Evolutionary conservation across 2,329 filamentous ascomycete genomes (phyloP).

Genomic region (Seiridium unicorne): DNA sequence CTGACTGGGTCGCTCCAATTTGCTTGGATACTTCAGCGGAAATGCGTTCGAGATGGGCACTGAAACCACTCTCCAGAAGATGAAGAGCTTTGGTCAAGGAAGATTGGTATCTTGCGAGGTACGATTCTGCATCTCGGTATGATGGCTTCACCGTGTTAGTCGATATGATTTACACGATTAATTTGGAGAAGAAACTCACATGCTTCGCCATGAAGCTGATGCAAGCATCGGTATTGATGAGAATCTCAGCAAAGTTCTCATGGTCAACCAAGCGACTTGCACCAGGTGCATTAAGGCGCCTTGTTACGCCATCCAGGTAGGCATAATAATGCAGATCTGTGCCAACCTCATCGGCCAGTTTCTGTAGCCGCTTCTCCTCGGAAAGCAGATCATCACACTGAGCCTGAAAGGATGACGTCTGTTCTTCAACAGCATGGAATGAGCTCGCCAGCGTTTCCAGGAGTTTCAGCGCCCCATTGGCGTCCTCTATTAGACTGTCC

Average conservation of each 20-base stretch:
- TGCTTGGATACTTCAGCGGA: slow-evolving; percentile 55
- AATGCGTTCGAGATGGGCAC: slow-evolving; percentile 48
- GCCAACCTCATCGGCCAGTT: slow-evolving; percentile 79
- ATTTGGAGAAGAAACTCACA: slow-evolving; percentile 46
- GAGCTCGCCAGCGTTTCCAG: slow-evolving; percentile 79
- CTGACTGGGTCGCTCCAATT: slow-evolving; percentile 53
- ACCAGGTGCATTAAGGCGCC: slow-evolving; percentile 87
- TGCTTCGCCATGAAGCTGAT: slow-evolving; percentile 89
- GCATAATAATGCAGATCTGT: slow-evolving; percentile 93
- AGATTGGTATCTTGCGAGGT: slow-evolving; percentile 82
- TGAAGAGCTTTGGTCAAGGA: slow-evolving; percentile 69
- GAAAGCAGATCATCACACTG: slow-evolving; percentile 86
- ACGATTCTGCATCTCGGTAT: slow-evolving; percentile 85
- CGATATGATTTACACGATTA: not conserved
- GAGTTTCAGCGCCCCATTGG: slow-evolving; percentile 71
- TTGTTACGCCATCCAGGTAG: slow-evolving; percentile 87
- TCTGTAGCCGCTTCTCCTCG: slow-evolving; percentile 77
- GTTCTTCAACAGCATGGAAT: slow-evolving; percentile 82
- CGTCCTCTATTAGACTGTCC: slow-evolving; percentile 73
- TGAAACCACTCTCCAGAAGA: slow-evolving; percentile 58
- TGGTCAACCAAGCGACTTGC: slow-evolving; percentile 83
- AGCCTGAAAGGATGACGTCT: slow-evolving; percentile 89
- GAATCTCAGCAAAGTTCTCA: slow-evolving; percentile 82
- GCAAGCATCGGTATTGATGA: slow-evolving; percentile 84
- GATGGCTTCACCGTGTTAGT: slow-evolving; percentile 52